A percentile compares a stretch with the other conserved stretches of the same genome.
Evolutionary conservation across 2,329 filamentous ascomycete genomes (phyloP).

Genomic region (Geosmithia morbida): DNA sequence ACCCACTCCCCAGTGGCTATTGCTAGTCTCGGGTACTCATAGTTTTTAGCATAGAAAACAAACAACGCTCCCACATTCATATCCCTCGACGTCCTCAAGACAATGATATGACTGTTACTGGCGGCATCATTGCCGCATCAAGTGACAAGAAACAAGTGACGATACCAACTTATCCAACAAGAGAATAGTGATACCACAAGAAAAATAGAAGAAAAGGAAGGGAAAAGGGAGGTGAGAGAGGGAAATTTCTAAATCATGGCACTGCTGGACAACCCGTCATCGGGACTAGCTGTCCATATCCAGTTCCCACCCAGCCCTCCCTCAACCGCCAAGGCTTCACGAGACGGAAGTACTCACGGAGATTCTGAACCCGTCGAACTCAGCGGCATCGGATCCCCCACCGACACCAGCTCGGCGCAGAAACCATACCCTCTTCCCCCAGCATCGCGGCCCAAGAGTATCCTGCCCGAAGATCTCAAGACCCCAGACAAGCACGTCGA

Average conservation of each 20-base stretch:
- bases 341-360: slow-evolving; percentile 16
- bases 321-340: slow-evolving; percentile 20
- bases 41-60: no score
- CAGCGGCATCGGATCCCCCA: not conserved
- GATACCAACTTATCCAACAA: not conserved
- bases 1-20: no score
- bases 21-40: no score
- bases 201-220: no score
- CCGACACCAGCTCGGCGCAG: slow-evolving; percentile 6
- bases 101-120: not conserved
- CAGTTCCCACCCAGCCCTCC: slow-evolving; percentile 23
- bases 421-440: slow-evolving; percentile 54
- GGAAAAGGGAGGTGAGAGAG: no score
- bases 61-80: not conserved
- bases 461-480: slow-evolving; percentile 62
- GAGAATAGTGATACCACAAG: no score
- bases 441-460: slow-evolving; percentile 38
- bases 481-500: slow-evolving; percentile 75
- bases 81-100: not conserved
- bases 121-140: not conserved
- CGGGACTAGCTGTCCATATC: not conserved
- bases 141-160: not conserved
- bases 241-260: not conserved
- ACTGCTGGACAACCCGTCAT: not conserved
- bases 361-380: not conserved